These are phyloP conservation scores for Scheffersomyces illinoinensis DNA, from an alignment of 1,139 yeast species.

Conservation along the genomic window DNA sequence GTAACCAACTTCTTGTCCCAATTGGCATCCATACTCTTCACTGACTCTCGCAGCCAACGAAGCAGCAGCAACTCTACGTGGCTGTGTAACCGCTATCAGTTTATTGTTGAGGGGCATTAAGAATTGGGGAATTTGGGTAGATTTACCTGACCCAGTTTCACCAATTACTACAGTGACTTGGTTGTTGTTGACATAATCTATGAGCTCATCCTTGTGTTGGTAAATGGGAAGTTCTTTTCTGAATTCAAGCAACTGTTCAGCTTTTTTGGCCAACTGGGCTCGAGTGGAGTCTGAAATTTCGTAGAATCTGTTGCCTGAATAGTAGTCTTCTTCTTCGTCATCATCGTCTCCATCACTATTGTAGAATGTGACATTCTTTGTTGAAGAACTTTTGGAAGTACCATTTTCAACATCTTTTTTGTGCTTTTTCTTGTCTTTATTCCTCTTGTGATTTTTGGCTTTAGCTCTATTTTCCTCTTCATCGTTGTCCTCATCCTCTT, in stretches of 20 bases:
- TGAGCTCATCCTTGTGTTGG: constrained; percentile 64
- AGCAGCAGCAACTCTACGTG: constrained; percentile 96
- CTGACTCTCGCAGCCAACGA: constrained; percentile 92
- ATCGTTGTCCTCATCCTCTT: constrained; percentile 2
- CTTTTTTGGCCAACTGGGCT: constrained; percentile 35
- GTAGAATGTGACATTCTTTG: constrained; percentile 4
- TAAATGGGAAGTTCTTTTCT: constrained; percentile 74
- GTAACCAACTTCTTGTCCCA: constrained; percentile 91
- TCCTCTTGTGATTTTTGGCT: neutral
- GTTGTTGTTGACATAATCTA: constrained; percentile 53
- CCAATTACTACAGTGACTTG: constrained; percentile 85
- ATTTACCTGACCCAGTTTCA: constrained; percentile 98
- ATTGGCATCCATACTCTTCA: constrained; percentile 73
- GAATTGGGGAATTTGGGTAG: constrained; percentile 96
- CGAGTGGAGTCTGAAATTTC: constrained; percentile 7
- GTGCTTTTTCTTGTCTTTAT: constrained; percentile 3
- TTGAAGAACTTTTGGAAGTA: constrained; percentile 3
- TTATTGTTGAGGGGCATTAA: constrained; percentile 54
- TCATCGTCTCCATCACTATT: constrained; percentile 25
- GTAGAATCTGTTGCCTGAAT: constrained; percentile 11
- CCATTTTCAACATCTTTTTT: neutral
- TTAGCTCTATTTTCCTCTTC: neutral
- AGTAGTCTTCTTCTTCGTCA: constrained; percentile 26
- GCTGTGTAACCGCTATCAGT: constrained; percentile 89
- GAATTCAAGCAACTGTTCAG: constrained; percentile 47